Evolutionary conservation across 176 grass and related monocot genomes (phyloP), one percentile per base, ranked within the genome.

Genomic region (Paspalum notatum): DNA sequence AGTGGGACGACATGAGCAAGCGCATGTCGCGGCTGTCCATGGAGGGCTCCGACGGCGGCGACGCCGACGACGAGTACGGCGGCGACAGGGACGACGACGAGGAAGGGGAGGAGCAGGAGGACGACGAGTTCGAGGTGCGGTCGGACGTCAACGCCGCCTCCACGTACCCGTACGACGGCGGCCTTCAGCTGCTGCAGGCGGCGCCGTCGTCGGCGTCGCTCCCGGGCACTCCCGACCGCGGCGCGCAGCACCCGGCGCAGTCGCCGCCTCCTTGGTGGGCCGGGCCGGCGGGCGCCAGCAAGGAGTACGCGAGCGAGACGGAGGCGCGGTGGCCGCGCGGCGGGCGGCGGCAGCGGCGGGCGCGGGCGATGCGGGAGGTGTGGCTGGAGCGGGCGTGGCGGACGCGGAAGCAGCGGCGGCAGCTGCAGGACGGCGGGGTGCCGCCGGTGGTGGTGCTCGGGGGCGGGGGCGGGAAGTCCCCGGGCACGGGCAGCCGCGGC

Each of bases 251-350:
- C 2, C 41, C 6, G 45, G 11, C 56, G 41, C 42, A 1, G 46
- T 49, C 11, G 62, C 65, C 11, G 46, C 68, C 82, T 42, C 62
- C 71, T 62, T 82, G 52, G 84, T 22, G 8, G 84, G 16, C 47
- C 7, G 76, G 47, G 18, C 20, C 76, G 47, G 16, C 12, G 12
- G 7, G 27, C 26, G 38, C 59, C 66, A 41, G 56, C 38, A 88
- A 88, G 78, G 73, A 82, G 78, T 90, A 90, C 88, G 83, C 88
- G 66, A 90, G 88, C 88, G 88, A 90, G 83, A 90, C 83, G 42
- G 88, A 90, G 88, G 83, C 66, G 57, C 32, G 76, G 77, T 78
- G 85, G 80, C 85, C 53, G 16, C 68, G 41, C 10, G 66, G 18
- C n/a, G 43, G 73, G 8, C 20, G 11, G 20, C 39, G 77, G 54